These are phyloP conservation scores for Poa pratensis DNA, from an alignment of 176 grass and related monocot genomes.

Conservation along the genomic window DNA sequence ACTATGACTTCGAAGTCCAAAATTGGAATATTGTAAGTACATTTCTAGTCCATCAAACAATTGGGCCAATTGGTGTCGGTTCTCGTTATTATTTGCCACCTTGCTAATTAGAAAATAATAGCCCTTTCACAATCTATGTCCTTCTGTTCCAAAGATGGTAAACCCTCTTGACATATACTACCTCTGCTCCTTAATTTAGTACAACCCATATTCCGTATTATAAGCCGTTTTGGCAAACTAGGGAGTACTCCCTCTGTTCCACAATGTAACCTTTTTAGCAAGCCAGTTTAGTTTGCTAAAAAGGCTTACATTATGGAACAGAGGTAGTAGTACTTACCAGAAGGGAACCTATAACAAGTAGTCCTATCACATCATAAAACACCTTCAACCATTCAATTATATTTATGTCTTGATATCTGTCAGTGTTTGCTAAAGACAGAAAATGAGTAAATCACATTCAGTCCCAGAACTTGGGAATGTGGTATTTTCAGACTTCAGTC, in stretches of 20 bases:
- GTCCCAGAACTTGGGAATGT: background rate
- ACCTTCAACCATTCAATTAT: background rate
- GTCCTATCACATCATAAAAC: background rate
- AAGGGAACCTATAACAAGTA: background rate
- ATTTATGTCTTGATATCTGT: background rate
- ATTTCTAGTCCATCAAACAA: conserved; percentile 15
- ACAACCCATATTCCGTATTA: too few relatives aligned
- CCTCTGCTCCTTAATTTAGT: too few relatives aligned
- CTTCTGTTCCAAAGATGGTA: background rate
- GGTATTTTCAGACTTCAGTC: background rate
- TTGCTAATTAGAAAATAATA: background rate
- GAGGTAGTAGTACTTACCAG: background rate
- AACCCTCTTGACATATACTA: background rate
- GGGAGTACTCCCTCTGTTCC: too few relatives aligned
- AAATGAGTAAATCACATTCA: background rate
- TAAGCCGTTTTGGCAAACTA: too few relatives aligned
- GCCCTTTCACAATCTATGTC: background rate
- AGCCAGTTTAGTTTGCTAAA: too few relatives aligned
- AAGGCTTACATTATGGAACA: too few relatives aligned
- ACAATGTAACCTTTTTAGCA: too few relatives aligned
- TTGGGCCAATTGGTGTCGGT: background rate
- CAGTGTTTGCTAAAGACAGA: conserved; percentile 14
- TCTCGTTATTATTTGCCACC: background rate
- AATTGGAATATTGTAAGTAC: background rate
- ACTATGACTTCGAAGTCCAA: background rate